phyloP scores from a whole-genome alignment of 352 stramenopile species.

The Pythium monospermum region DNA sequence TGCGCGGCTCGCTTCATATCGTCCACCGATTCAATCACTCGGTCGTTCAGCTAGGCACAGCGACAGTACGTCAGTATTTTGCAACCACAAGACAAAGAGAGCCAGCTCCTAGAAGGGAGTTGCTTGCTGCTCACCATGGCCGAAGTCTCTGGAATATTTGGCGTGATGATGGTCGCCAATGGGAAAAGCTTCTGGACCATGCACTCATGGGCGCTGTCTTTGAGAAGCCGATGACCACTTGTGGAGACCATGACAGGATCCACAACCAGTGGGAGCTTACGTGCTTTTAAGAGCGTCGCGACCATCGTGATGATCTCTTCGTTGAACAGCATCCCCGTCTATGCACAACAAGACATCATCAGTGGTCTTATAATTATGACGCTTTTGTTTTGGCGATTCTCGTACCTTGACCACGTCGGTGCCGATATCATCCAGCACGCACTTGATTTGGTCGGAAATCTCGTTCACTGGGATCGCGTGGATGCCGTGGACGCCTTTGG shows the following conservation, averaged over 20 bases:
- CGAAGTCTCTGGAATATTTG: constrained; percentile 93
- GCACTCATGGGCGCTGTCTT: constrained; percentile 58
- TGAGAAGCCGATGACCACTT: constrained; percentile 78
- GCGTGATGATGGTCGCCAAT: constrained; percentile 85
- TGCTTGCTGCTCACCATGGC: constrained; percentile 80
- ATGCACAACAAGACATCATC: too few relatives aligned
- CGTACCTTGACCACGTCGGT: constrained; percentile 83
- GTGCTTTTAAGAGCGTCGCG: constrained; percentile 40
- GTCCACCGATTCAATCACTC: constrained; percentile 37
- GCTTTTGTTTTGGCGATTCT: too few relatives aligned
- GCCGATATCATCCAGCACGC: constrained; percentile 86
- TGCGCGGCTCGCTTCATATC: constrained; percentile 73
- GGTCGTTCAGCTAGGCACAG: constrained; percentile 26
- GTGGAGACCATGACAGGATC: constrained; percentile 94
- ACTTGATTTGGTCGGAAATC: constrained; percentile 78
- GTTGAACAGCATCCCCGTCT: constrained; percentile 91
- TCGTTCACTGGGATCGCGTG: constrained; percentile 50
- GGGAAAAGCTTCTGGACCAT: constrained; percentile 86
- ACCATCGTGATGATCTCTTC: constrained; percentile 76
- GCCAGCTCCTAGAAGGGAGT: too few relatives aligned
- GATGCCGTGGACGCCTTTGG: constrained; percentile 45
- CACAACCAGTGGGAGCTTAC: constrained; percentile 71
- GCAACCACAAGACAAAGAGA: neutral
- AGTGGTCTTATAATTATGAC: too few relatives aligned
- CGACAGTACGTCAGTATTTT: too few relatives aligned